phyloP scores from a whole-genome alignment of 164 flowering plant species.

The Kalanchoe fedtschenkoi region DNA sequence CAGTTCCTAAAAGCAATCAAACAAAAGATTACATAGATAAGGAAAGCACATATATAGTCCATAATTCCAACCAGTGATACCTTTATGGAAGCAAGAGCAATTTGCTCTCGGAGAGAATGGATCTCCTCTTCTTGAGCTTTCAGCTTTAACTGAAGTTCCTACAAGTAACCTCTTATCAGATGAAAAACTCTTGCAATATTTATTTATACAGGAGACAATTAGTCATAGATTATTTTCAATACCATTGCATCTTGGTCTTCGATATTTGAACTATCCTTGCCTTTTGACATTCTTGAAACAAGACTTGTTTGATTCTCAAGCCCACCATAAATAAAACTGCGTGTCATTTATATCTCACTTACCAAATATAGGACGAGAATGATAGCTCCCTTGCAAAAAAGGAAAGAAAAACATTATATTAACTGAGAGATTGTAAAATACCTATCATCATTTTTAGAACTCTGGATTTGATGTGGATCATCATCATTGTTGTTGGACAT shows the following conservation, averaged over 20 bases:
- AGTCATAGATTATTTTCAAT: constrained; percentile 7
- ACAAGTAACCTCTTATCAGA: constrained; percentile 1
- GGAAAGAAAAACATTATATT: neutral
- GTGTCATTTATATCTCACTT: neutral
- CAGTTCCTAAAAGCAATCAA: constrained; percentile 52
- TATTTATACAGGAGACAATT: neutral
- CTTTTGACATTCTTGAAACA: constrained; percentile 23
- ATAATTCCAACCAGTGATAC: constrained; percentile 20
- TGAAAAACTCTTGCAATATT: constrained; percentile 5
- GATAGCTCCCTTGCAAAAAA: neutral
- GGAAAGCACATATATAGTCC: neutral
- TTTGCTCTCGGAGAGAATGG: constrained; percentile 45
- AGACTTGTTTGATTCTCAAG: constrained; percentile 18
- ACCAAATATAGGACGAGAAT: neutral
- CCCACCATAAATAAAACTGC: constrained; percentile 17
- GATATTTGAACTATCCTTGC: constrained; percentile 19
- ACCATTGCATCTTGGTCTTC: constrained; percentile 52
- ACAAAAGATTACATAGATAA: neutral
- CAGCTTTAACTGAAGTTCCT: constrained; percentile 53
- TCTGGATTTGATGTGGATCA: neutral
- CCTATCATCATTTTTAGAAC: neutral
- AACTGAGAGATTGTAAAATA: neutral
- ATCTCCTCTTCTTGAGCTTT: constrained; percentile 60
- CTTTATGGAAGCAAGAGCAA: constrained; percentile 50
- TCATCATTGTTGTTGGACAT: neutral